Conservation (phyloP, 768 basidiomycete genomes). For the Psilocybe azurescens region DNA sequence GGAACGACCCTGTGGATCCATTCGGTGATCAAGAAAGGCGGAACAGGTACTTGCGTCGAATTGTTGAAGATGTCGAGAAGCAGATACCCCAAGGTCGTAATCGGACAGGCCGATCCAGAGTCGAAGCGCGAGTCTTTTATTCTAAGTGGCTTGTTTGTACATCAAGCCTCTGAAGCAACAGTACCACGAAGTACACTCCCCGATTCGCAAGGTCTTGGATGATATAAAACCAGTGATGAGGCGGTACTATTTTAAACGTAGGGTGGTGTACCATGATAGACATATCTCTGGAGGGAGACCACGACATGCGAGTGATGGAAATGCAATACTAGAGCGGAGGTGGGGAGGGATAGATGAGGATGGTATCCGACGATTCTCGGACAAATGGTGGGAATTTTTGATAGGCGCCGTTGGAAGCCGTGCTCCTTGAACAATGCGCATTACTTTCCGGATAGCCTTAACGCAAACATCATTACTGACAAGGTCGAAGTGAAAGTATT, state of each 20-base stretch:
- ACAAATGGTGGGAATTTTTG: slow-evolving; percentile 3
- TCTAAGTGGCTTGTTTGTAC: not conserved
- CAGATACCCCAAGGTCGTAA: not conserved
- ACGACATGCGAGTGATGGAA: not conserved
- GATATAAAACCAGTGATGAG: not conserved
- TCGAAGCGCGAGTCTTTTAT: not conserved
- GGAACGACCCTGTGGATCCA: not conserved
- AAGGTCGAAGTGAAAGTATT: too few species aligned
- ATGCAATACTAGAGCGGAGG: not conserved
- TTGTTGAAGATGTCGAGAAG: not conserved
- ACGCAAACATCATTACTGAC: too few species aligned
- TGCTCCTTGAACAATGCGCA: not conserved
- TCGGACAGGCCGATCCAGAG: not conserved
- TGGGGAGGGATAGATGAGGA: not conserved
- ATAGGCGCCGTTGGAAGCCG: not conserved
- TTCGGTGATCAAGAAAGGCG: not conserved
- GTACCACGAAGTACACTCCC: not conserved
- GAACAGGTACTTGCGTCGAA: not conserved
- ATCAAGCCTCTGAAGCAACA: not conserved
- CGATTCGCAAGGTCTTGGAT: not conserved
- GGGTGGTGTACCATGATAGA: not conserved
- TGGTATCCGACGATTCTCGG: not conserved
- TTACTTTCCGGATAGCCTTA: too few species aligned
- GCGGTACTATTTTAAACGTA: not conserved
- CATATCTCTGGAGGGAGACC: not conserved